Conservation (phyloP, 495 filamentous ascomycete species). For the Cenococcum geophilum region DNA sequence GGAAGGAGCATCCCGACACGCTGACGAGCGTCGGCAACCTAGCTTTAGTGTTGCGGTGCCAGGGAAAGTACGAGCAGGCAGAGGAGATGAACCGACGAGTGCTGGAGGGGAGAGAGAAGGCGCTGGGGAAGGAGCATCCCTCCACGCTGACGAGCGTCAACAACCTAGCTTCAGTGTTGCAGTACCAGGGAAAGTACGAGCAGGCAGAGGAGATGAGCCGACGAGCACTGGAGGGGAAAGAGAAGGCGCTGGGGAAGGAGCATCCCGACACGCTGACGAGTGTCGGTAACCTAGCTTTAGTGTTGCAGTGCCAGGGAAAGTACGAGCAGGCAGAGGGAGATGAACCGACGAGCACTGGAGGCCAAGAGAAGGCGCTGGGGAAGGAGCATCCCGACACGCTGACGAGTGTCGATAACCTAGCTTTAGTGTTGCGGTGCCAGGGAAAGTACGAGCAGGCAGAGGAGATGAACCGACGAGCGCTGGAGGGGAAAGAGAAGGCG, state of each 20-base stretch:
- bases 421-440: neutral
- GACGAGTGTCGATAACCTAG: slow-evolving; percentile 4
- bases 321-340: neutral
- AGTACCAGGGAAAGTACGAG: too few relatives aligned
- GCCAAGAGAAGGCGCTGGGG: slow-evolving; percentile 19
- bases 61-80: slow-evolving; percentile 24
- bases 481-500: slow-evolving; percentile 20
- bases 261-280: too few relatives aligned
- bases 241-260: too few relatives aligned
- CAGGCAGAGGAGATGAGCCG: too few relatives aligned
- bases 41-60: slow-evolving; percentile 1
- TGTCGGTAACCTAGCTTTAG: too few relatives aligned
- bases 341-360: slow-evolving; percentile 11
- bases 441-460: neutral
- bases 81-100: slow-evolving; percentile 4
- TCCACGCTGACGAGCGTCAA: too few relatives aligned
- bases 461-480: slow-evolving; percentile 3
- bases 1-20: slow-evolving; percentile 17
- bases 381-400: slow-evolving; percentile 17
- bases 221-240: too few relatives aligned
- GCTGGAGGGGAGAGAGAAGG: neutral
- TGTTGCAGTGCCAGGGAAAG: too few relatives aligned
- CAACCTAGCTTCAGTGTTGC: too few relatives aligned
- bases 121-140: too few relatives aligned
- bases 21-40: slow-evolving; percentile 7